Evolutionary conservation across 2,329 filamentous ascomycete species (phyloP).

Genomic region (Hortaea sp.): DNA sequence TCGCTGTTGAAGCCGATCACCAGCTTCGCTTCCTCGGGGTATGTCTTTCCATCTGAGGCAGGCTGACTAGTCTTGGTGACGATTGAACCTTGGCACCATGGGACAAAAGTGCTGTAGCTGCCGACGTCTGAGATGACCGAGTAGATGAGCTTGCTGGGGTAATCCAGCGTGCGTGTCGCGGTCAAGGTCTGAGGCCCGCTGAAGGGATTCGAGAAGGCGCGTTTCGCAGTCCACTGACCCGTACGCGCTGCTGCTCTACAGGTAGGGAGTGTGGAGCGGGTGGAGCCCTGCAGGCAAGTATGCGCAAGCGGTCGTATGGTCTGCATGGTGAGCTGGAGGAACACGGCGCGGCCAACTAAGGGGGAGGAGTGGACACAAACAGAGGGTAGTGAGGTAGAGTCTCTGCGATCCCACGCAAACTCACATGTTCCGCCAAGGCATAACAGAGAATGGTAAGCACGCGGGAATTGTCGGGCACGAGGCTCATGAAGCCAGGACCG

Average conservation of each 20-base stretch:
- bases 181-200: constrained; percentile 55
- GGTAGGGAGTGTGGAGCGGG: constrained; percentile 3
- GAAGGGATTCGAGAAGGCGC: constrained; percentile 38
- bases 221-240: constrained; percentile 14
- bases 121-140: constrained; percentile 78
- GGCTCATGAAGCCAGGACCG: background rate
- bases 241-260: constrained; percentile 7
- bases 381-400: too few relatives aligned
- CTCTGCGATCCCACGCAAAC: background rate
- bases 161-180: constrained; percentile 67
- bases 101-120: constrained; percentile 78
- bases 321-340: constrained; percentile 13
- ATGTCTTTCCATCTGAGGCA: constrained; percentile 37
- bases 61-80: constrained; percentile 65
- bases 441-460: background rate
- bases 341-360: too few relatives aligned
- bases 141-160: constrained; percentile 63
- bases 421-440: background rate
- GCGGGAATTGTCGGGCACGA: background rate
- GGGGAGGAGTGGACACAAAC: too few relatives aligned
- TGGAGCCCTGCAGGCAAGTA: constrained; percentile 11
- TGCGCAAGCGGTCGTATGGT: constrained; percentile 15
- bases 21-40: constrained; percentile 67
- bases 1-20: constrained; percentile 75
- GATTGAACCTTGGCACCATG: constrained; percentile 69